Base-by-base conservation (phyloP, 306 rosid species). In the Rosa multiflora region DNA sequence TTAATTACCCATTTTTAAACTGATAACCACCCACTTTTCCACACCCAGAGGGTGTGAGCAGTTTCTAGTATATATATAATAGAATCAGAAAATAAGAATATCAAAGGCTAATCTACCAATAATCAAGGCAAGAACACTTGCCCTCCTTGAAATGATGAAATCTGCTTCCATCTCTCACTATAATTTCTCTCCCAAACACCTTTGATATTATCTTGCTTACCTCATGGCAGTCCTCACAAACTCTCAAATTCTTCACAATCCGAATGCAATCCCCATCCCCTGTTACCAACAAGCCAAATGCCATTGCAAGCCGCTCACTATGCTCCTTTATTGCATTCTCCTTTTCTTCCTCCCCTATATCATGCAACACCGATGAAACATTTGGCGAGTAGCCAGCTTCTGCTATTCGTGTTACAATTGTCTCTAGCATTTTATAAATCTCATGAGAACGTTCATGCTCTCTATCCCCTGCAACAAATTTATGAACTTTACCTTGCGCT, bases 391-490 rank as follows among this genome's bases (percentile, higher is more conserved):
- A 82, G 82, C 90, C 89, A 40, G 91, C 86, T 78, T 89, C 87
- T 26, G 84, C 81, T 68, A 89, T 79, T 67, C 79, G 77, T 58
- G 71, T 69, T 66, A 82, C 85, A 44, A 93, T 84, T 26, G 70
- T 82, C 76, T 89, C 91, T 78, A 91, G 85, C 91, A 93, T 87
- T 74, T 79, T 84, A 79, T 86, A 76, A 63, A 93, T 88, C 73
- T 89, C 89, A 0, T 56, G 71, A 72, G 82, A 80, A 76, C 37
- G 73, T 55, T 83, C 91, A 68, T 93, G 94, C 58, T 84, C 91
- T 83, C 80, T 91, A 78, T 89, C 96, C 67, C 91, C 96, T 5
- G 91, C 92, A 35, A 88, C 82, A 87, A 91, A 93, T 62, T 83
- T 87, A 87, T 91, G 98, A 83, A 93, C 87, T 84, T 71, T 87